Evolutionary conservation across 2,329 filamentous ascomycete genomes (phyloP).

Genomic region (Fusarium scirpi): DNA sequence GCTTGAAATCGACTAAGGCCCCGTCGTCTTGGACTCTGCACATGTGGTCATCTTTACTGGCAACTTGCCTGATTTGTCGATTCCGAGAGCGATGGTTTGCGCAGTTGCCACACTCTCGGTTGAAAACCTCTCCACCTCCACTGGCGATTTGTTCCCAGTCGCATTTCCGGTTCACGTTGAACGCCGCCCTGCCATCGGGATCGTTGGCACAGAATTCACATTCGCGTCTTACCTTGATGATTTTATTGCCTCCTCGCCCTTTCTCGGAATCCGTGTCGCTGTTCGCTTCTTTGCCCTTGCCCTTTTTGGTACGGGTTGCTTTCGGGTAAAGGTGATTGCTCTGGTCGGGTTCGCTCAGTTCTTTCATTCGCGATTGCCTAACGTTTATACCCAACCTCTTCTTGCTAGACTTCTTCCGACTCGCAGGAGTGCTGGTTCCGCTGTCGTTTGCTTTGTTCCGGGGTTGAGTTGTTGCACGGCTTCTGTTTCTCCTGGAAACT

Average conservation of each 20-base stretch:
- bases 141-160: slow-evolving; percentile 10
- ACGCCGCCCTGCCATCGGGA: slow-evolving; percentile 5
- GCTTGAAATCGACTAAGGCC: slow-evolving; percentile 2
- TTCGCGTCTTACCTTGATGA: not conserved
- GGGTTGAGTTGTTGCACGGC: not conserved
- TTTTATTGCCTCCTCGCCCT: not conserved
- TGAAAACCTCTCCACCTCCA: not conserved
- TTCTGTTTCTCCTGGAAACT: not conserved
- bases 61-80: not conserved
- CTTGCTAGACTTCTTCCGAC: not conserved
- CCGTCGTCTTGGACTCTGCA: slow-evolving; percentile 11
- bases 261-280: not conserved
- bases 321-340: not conserved
- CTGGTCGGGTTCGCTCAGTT: not conserved
- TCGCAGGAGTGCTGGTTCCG: not conserved
- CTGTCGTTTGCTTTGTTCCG: not conserved
- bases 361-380: not conserved
- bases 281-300: not conserved
- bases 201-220: slow-evolving; percentile 36
- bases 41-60: not conserved
- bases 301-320: not conserved
- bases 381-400: not conserved
- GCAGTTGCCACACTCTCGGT: slow-evolving; percentile 35
- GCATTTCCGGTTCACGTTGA: not conserved
- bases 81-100: slow-evolving; percentile 30